A percentile compares a stretch with the other conserved stretches of the same genome.
These are phyloP conservation scores for Aspergillus sp. DNA, from an alignment of 2,329 filamentous ascomycete genomes.

Conservation along the genomic window DNA sequence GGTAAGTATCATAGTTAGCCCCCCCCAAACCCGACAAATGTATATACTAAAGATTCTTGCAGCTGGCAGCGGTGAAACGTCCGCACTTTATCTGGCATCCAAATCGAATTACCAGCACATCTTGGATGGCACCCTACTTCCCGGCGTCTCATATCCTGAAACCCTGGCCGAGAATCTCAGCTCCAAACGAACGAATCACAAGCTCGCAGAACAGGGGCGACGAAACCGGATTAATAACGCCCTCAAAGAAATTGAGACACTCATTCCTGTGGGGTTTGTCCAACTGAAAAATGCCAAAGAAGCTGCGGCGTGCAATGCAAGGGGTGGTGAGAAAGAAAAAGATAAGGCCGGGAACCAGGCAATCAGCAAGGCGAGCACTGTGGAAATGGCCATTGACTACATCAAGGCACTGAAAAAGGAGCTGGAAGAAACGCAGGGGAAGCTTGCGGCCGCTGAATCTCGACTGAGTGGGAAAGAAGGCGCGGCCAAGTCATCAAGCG, in stretches of 20 bases:
- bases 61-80: conserved; percentile 53
- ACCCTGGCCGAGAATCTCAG: conserved; percentile 90
- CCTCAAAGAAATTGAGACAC: conserved; percentile 79
- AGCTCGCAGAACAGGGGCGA: conserved; percentile 93
- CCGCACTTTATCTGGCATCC: conserved; percentile 74
- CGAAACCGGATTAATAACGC: conserved; percentile 94
- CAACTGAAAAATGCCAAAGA: conserved; percentile 40
- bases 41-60: conserved; percentile 10
- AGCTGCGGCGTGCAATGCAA: conserved; percentile 33
- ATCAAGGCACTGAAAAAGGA: conserved; percentile 81
- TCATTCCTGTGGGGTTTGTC: conserved; percentile 61
- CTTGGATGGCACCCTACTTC: conserved; percentile 83
- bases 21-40: conserved; percentile 11
- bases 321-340: conserved; percentile 43
- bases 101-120: conserved; percentile 99
- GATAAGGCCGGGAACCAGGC: conserved; percentile 50
- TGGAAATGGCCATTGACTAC: conserved; percentile 95
- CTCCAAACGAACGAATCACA: conserved; percentile 94
- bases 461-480: conserved; percentile 40
- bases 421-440: conserved; percentile 58
- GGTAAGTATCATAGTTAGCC: conserved; percentile 40
- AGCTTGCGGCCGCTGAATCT: conserved; percentile 62
- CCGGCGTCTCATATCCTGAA: conserved; percentile 84
- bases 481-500: not conserved
- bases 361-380: conserved; percentile 91